Conservation (phyloP, 164 flowering plant species). For the Aristolochia contorta region DNA sequence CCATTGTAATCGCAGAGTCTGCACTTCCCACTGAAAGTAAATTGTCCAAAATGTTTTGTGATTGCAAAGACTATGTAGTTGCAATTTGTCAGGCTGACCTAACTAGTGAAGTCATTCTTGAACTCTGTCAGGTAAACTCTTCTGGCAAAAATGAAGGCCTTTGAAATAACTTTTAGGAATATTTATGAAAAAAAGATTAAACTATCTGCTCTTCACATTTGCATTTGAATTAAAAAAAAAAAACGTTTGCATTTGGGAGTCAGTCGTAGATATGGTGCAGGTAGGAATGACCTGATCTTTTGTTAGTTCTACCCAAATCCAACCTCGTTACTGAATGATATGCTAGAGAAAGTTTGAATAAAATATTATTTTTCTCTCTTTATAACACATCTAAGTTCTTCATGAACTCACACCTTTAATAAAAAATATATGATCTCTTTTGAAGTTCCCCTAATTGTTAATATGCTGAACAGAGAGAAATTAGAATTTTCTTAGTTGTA, state of each 20-base stretch:
- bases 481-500: too few relatives aligned
- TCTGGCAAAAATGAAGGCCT: too few relatives aligned
- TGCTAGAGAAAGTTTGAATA: too few relatives aligned
- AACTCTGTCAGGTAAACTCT: slow-evolving; percentile 63
- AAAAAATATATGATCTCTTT: too few relatives aligned
- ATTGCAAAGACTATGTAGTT: slow-evolving; percentile 71
- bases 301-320: too few relatives aligned
- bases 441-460: too few relatives aligned
- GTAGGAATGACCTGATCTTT: neutral
- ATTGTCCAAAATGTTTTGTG: slow-evolving; percentile 57
- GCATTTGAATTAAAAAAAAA: neutral
- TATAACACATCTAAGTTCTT: too few relatives aligned
- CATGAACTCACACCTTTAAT: too few relatives aligned
- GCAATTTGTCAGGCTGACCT: slow-evolving; percentile 44
- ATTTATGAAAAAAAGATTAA: neutral
- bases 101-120: slow-evolving; percentile 60
- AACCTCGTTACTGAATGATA: too few relatives aligned
- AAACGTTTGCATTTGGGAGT: neutral
- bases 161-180: neutral
- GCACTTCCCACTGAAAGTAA: slow-evolving; percentile 29
- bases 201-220: neutral
- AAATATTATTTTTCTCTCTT: too few relatives aligned
- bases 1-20: slow-evolving; percentile 58
- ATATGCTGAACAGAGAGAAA: too few relatives aligned
- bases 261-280: neutral